These are phyloP conservation scores for Sanghuangporus sanghuang DNA, from an alignment of 1,284 basidiomycete genomes.

Conservation along the genomic window DNA sequence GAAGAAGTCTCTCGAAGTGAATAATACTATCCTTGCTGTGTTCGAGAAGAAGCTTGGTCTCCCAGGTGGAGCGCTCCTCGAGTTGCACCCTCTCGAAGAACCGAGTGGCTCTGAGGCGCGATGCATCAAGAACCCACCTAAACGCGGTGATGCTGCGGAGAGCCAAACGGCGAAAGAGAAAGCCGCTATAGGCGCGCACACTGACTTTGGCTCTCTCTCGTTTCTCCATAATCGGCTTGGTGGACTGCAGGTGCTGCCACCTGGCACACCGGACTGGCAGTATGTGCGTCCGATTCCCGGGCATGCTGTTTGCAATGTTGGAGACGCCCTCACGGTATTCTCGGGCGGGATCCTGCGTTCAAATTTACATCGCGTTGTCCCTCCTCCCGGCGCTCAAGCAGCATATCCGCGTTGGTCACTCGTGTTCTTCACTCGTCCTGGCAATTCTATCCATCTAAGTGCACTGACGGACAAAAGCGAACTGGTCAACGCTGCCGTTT, in stretches of 20 bases:
- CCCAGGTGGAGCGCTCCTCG: conserved; percentile 41
- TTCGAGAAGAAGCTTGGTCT: conserved; percentile 56
- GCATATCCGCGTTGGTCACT: conserved; percentile 49
- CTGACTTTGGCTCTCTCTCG: conserved; percentile 44
- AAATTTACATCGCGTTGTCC: conserved; percentile 47
- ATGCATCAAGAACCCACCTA: conserved; percentile 39
- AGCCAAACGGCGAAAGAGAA: conserved; percentile 25
- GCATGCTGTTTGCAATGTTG: conserved; percentile 56
- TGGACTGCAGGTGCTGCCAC: conserved; percentile 64
- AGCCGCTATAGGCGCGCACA: conserved; percentile 48
- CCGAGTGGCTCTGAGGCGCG: conserved; percentile 57
- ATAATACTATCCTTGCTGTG: conserved; percentile 46
- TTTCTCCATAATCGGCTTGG: conserved; percentile 68
- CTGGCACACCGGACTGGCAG: conserved; percentile 57
- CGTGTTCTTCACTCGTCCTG: conserved; percentile 59
- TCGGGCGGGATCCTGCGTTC: conserved; percentile 55
- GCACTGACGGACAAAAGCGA: conserved; percentile 45
- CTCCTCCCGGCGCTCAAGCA: conserved; percentile 43
- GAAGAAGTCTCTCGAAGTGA: conserved; percentile 50
- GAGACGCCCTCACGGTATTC: conserved; percentile 53
- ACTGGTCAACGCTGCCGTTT: neutral
- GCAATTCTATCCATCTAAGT: conserved; percentile 41
- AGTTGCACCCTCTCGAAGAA: conserved; percentile 41
- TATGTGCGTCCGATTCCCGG: conserved; percentile 61
- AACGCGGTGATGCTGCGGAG: neutral